These are phyloP conservation scores for Boletus edulis DNA, from an alignment of 768 basidiomycete species.

Conservation along the genomic window DNA sequence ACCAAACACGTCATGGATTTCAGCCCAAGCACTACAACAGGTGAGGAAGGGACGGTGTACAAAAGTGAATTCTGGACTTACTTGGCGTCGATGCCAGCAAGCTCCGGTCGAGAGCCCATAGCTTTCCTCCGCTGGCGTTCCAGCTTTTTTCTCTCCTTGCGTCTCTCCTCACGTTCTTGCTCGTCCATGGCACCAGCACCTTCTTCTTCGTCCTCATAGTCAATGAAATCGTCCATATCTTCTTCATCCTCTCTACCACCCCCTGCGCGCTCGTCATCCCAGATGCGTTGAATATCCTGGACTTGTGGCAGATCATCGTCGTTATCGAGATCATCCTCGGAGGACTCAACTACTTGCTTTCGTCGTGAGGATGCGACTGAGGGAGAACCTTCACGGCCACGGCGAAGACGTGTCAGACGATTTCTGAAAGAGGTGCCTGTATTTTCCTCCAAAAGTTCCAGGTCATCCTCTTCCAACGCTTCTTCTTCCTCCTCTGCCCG, in stretches of 20 bases:
- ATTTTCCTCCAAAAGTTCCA: constrained; percentile 83
- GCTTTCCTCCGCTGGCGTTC: constrained; percentile 66
- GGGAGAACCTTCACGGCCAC: constrained; percentile 70
- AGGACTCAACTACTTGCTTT: constrained; percentile 61
- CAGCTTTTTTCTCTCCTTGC: constrained; percentile 60
- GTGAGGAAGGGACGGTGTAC: constrained; percentile 10
- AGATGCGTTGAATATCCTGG: constrained; percentile 61
- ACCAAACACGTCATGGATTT: constrained; percentile 95
- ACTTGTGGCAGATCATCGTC: constrained; percentile 51
- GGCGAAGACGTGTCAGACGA: constrained; percentile 71
- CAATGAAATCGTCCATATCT: constrained; percentile 74
- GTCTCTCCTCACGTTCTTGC: constrained; percentile 71
- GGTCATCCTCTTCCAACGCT: constrained; percentile 79
- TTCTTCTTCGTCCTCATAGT: constrained; percentile 78
- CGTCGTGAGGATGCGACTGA: constrained; percentile 60
- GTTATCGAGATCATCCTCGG: constrained; percentile 70
- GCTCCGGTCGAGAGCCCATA: constrained; percentile 62
- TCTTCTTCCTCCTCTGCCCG: constrained; percentile 52
- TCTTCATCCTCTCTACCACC: constrained; percentile 52
- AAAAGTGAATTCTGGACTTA: constrained; percentile 38
- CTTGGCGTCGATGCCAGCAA: constrained; percentile 82
- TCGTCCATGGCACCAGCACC: constrained; percentile 78
- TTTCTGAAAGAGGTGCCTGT: constrained; percentile 78
- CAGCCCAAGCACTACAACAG: constrained; percentile 81
- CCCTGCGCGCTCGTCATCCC: constrained; percentile 72